phyloP scores from a whole-genome alignment of 345 rosid genomes.

The Cardamine occulta region DNA sequence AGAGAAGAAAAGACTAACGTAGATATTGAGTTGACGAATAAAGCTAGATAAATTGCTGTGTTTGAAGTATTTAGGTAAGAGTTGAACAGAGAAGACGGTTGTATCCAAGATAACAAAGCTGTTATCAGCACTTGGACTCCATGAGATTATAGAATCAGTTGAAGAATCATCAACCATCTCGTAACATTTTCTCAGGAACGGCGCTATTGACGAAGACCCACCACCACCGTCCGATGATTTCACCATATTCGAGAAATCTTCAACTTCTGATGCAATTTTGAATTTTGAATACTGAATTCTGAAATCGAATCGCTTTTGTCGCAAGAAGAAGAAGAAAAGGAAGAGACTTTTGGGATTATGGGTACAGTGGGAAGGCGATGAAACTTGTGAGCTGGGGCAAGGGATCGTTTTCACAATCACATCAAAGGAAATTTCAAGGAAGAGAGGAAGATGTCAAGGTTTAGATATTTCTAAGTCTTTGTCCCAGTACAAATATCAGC shows the following conservation, averaged over 20 bases:
- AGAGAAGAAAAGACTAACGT: slow-evolving; percentile 52
- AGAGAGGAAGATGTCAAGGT: neutral
- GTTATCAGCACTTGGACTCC: slow-evolving; percentile 57
- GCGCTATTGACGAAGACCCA: slow-evolving; percentile 53
- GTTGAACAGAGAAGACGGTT: slow-evolving; percentile 62
- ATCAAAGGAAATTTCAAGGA: slow-evolving; percentile 37
- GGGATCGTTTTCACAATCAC: slow-evolving; percentile 22
- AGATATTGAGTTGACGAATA: slow-evolving; percentile 88
- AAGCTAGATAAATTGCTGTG: slow-evolving; percentile 84
- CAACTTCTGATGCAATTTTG: neutral
- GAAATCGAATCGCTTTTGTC: neutral
- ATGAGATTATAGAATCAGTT: slow-evolving; percentile 65
- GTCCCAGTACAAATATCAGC: neutral
- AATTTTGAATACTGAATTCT: neutral
- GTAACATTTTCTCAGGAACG: slow-evolving; percentile 82
- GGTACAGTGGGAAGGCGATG: slow-evolving; percentile 21
- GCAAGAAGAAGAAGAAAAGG: neutral
- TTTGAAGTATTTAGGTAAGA: slow-evolving; percentile 80
- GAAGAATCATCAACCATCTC: slow-evolving; percentile 84
- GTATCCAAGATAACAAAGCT: slow-evolving; percentile 68
- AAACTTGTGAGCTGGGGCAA: slow-evolving; percentile 40
- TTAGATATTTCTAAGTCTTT: neutral
- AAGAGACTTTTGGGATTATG: slow-evolving; percentile 14
- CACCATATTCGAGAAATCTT: slow-evolving; percentile 51
- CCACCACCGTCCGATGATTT: slow-evolving; percentile 54